Evolutionary conservation across 2,329 filamentous ascomycete genomes (phyloP).

Genomic region (Ceratocystis alfenasii): DNA sequence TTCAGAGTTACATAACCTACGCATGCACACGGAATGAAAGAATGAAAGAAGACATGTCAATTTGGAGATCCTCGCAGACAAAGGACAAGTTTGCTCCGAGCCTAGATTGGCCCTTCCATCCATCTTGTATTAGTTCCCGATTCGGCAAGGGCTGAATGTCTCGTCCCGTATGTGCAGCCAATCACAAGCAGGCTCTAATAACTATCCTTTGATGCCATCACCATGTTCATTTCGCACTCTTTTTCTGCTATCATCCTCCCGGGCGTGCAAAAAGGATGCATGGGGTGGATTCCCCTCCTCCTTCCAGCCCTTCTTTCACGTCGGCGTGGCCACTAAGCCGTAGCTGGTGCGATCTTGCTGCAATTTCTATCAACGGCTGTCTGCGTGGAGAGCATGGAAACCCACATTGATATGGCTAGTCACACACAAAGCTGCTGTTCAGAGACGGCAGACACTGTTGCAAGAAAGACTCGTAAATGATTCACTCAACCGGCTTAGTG

Average conservation of each 20-base stretch:
- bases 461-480: background rate
- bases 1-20: background rate
- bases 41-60: background rate
- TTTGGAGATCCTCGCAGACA: background rate
- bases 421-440: background rate
- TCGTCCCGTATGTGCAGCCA: conserved; percentile 15
- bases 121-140: background rate
- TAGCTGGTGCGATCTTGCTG: background rate
- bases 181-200: background rate
- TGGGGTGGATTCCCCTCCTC: background rate
- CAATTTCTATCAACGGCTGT: background rate
- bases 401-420: background rate
- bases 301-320: background rate
- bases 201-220: background rate
- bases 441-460: background rate
- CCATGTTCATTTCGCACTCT: background rate
- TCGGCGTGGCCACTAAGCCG: background rate
- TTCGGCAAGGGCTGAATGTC: conserved; percentile 7
- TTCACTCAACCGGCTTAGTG: too few species aligned
- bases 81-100: background rate
- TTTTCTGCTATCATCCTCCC: background rate
- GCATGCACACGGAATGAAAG: background rate
- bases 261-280: background rate
- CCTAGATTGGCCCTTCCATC: background rate
- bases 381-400: background rate